A percentile compares a stretch with the other conserved stretches of the same genome.
Evolutionary conservation across 2,329 filamentous ascomycete species (phyloP).

Genomic region (Xylaria sp.): DNA sequence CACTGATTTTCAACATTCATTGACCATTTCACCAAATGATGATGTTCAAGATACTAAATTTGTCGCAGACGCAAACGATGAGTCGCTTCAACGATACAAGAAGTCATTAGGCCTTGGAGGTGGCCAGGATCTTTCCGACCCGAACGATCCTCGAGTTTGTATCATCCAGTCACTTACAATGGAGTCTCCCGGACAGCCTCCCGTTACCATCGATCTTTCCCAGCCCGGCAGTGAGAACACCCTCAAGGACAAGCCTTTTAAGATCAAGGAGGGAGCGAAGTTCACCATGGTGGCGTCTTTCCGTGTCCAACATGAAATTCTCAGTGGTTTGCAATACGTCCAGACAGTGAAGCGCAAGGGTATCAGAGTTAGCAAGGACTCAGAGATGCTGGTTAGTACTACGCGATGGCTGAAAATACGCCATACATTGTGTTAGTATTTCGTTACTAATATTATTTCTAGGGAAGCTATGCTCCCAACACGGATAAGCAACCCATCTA

Average conservation of each 20-base stretch:
- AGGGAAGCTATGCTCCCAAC: slow-evolving; percentile 94
- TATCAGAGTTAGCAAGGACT: slow-evolving; percentile 88
- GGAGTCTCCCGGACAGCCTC: slow-evolving; percentile 81
- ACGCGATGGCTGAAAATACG: background rate
- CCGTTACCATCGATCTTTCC: slow-evolving; percentile 90
- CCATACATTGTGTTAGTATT: slow-evolving; percentile 7
- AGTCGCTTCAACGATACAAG: slow-evolving; percentile 98
- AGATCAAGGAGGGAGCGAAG: slow-evolving; percentile 92
- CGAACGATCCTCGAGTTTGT: slow-evolving; percentile 87
- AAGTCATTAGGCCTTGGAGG: slow-evolving; percentile 88
- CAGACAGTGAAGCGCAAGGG: slow-evolving; percentile 93
- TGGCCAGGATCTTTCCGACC: slow-evolving; percentile 77
- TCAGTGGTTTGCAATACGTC: slow-evolving; percentile 94
- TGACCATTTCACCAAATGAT: slow-evolving; percentile 28
- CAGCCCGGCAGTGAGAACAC: slow-evolving; percentile 76
- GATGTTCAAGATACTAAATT: slow-evolving; percentile 32
- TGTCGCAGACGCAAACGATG: slow-evolving; percentile 74
- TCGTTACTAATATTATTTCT: slow-evolving; percentile 44
- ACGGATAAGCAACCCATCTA: slow-evolving; percentile 88
- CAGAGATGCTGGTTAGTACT: slow-evolving; percentile 92
- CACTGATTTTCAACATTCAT: slow-evolving; percentile 16
- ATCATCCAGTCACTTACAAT: slow-evolving; percentile 93
- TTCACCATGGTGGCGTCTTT: slow-evolving; percentile 97
- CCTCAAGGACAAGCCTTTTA: slow-evolving; percentile 93
- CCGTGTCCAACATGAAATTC: slow-evolving; percentile 96